Evolutionary conservation across 176 grass and related monocot genomes (phyloP), one percentile per base, ranked within the genome.

Genomic region (Aegilops speltoides): DNA sequence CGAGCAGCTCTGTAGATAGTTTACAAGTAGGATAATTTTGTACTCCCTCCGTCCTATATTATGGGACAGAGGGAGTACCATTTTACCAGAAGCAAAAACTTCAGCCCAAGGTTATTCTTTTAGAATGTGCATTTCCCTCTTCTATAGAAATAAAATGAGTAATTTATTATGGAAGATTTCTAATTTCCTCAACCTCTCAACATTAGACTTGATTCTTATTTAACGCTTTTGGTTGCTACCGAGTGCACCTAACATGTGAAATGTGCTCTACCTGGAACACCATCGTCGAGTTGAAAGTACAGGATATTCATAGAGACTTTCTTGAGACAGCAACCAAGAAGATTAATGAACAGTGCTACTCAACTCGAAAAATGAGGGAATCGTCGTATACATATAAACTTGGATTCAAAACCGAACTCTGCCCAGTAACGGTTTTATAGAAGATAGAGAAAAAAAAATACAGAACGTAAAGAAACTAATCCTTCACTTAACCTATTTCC

Each of bases 391-490:
- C 75, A 89, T 2, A 56, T 13, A 56, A 80, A 52, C 16, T 36
- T 34, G 3, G 41, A 45, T 80, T 57, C 68, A 76, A 69, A 34
- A 64, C 7, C 24, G 54, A 59, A 36, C 8, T 29, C 34, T 75
- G 11, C 10, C 9, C 25, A 64, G 38, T 17, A 36, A 64, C 40
- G 25, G 40, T 83, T 70, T 79, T 86, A 90, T 87, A 83, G 76
- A 41, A 41, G 60, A 72, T 31, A 32, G 38, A 76, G 3, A 32
- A 19, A 61, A 79, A 75, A 68, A 10, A 90, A 80, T 59, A 90
- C 79, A 91, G 5, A 87, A 80, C 29, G 70, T 31, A 20, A 66
- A 83, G 84, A 66, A 67, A 79, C 81, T 83, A 79, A 84, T 74
- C 32, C 57, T 87, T 83, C 23, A 79, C 50, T 79, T 76, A 37